Evolutionary conservation across 495 filamentous ascomycete species (phyloP), one percentile per base, ranked within the genome.

Genomic region (Physcia stellaris): DNA sequence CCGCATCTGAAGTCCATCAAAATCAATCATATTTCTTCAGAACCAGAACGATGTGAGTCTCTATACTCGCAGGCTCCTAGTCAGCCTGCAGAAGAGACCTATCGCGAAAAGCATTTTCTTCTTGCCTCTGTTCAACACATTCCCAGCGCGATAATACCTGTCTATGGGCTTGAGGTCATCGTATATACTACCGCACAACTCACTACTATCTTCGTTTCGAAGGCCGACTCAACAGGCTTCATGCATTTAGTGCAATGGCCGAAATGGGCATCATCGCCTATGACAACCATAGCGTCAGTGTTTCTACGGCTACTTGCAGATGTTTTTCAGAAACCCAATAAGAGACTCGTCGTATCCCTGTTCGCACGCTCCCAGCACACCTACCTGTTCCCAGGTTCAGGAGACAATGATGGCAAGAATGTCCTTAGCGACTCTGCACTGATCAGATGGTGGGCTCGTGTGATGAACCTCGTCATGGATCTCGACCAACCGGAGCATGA

Each of bases 221-320:
- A 99, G 60, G 90, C 90, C 34, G 90, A 99, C 58, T 94, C 88
- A 12, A 94, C 87, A 2, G 90, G 90, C 32, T 88, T 83, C 48
- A 59, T 94, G 19, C 66, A 80, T 51, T 62, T 79, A 0, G 67
- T 86, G 26, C 58, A 70, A 21, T 53, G 79, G 1, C 63, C 70
- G 2, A 61, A 67, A 32, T 70, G 70, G 13, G 71, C 71, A 4
- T 70, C 77, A 1, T 94, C 86, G 1, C 74, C 83, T 0, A 64
- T 94, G 21, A 73, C 75, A 52, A 61, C 75, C 12, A 67, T 94
- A 35, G 74, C 74, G 24, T 70, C 75, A 16, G 73, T 75, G 6
- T 95, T 96, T 51, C 61, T 99, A 20, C 61, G 67, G 12, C 79
- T 79, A 52, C 66, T 99, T 4, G 63, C 86, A 27, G 66, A 73